Conservation (phyloP, 176 grass and related monocot genomes). For the Bolboschoenus planiculmis region DNA sequence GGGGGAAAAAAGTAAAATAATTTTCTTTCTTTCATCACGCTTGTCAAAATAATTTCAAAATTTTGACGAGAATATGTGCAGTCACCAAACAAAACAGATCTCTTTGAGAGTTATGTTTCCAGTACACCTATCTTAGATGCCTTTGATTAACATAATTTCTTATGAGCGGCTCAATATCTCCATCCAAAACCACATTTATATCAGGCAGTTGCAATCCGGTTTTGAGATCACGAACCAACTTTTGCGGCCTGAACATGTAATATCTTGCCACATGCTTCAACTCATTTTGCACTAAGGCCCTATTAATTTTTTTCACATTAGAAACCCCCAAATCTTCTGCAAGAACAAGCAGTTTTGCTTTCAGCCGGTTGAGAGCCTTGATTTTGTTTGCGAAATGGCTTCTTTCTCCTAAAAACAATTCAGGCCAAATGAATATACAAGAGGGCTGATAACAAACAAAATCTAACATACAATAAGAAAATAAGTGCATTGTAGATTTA, state of each 20-base stretch:
- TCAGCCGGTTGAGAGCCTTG: slow-evolving; percentile 68
- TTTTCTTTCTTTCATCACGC: not conserved
- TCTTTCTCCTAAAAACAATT: slow-evolving; percentile 64
- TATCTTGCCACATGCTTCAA: slow-evolving; percentile 43
- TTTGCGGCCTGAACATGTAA: slow-evolving; percentile 59
- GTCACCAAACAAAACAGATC: not conserved
- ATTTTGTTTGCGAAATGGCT: slow-evolving; percentile 78
- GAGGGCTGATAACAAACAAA: not conserved
- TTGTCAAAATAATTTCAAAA: not conserved
- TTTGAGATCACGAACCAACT: slow-evolving; percentile 61
- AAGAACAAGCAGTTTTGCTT: slow-evolving; percentile 75
- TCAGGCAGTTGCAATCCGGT: slow-evolving; percentile 65
- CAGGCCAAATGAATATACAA: not conserved
- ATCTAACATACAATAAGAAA: not conserved
- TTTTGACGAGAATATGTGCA: not conserved
- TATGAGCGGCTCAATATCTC: slow-evolving; percentile 64
- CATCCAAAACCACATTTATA: slow-evolving; percentile 58
- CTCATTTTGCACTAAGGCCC: slow-evolving; percentile 23
- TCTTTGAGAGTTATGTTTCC: not conserved
- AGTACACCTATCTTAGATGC: slow-evolving; percentile 23
- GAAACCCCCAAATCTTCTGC: slow-evolving; percentile 31
- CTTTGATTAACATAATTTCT: slow-evolving; percentile 50
- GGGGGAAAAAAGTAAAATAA: not conserved
- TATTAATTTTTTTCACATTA: slow-evolving; percentile 36
- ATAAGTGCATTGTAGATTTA: not conserved